Percentiles rank a stretch among this genome's conserved stretches.
These are phyloP conservation scores for Neocallimastix lanati DNA, from an alignment of 192 early-diverging fungal species.

Conservation along the genomic window DNA sequence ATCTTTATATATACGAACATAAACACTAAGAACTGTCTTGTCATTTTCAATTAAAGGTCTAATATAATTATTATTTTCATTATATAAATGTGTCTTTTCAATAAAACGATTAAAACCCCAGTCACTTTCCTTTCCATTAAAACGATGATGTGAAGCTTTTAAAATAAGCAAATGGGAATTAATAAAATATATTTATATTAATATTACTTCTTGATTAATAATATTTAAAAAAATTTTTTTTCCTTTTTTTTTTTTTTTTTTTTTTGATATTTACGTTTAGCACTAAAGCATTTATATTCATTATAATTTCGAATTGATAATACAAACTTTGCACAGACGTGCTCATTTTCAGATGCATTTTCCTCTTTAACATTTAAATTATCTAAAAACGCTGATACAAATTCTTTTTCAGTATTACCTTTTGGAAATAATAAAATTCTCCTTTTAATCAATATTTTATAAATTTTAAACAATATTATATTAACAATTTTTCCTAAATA, in stretches of 20 bases:
- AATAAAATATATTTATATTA: too few relatives aligned
- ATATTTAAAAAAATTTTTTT: too few relatives aligned
- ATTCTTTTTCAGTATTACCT: slow-evolving; percentile 57
- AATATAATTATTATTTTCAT: slow-evolving; percentile 11
- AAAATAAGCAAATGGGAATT: too few relatives aligned
- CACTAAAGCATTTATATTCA: slow-evolving; percentile 24
- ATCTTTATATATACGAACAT: slow-evolving; percentile 62
- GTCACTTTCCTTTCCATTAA: slow-evolving; percentile 59
- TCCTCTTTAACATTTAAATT: slow-evolving; percentile 45
- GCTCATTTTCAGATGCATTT: slow-evolving; percentile 38
- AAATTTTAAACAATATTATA: too few relatives aligned
- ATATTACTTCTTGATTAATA: too few relatives aligned
- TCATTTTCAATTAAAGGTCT: slow-evolving; percentile 52
- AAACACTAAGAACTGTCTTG: slow-evolving; percentile 5
- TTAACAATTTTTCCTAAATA: too few relatives aligned
- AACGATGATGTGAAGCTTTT: slow-evolving; percentile 62
- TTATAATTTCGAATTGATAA: slow-evolving; percentile 55
- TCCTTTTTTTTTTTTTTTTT: too few relatives aligned
- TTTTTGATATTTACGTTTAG: neutral
- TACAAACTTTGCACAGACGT: slow-evolving; percentile 65
- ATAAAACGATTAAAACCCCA: slow-evolving; percentile 88
- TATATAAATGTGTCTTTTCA: slow-evolving; percentile 22
- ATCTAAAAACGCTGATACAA: slow-evolving; percentile 71
- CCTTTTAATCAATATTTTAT: slow-evolving; percentile 41
- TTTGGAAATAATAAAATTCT: slow-evolving; percentile 71